These are phyloP conservation scores for Tetradesmus obliquus DNA, from an alignment of 139 green algal species.

Conservation along the genomic window DNA sequence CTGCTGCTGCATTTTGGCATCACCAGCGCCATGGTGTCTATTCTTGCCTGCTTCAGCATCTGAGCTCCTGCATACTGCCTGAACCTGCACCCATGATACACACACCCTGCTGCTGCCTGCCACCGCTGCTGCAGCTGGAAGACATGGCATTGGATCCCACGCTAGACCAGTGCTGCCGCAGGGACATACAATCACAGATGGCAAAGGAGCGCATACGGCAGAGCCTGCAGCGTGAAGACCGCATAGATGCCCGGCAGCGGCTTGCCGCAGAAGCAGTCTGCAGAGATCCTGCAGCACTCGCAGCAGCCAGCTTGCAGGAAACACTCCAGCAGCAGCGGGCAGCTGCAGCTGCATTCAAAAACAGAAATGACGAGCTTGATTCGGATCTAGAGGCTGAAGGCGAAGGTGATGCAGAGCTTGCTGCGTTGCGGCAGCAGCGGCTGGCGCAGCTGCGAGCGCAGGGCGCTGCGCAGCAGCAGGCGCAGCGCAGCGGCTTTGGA, in stretches of 20 bases:
- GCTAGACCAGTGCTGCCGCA: constrained; percentile 37
- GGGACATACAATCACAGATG: constrained; percentile 34
- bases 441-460: constrained; percentile 22
- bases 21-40: too few relatives aligned
- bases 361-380: neutral
- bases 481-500: neutral
- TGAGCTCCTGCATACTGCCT: too few relatives aligned
- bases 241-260: constrained; percentile 19
- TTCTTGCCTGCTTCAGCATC: too few relatives aligned
- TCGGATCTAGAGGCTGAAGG: neutral
- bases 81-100: too few relatives aligned
- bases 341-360: neutral
- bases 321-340: neutral
- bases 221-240: constrained; percentile 22
- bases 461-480: neutral
- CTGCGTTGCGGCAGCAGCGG: constrained; percentile 22
- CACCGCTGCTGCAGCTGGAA: neutral
- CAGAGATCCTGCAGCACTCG: neutral
- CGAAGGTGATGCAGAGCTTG: neutral
- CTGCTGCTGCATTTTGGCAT: too few relatives aligned
- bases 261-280: neutral
- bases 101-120: neutral
- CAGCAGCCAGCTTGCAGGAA: neutral
- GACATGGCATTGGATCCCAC: constrained; percentile 20
- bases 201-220: neutral